Base-by-base conservation (phyloP, 106 monocot genomes). In the Dactylorhiza incarnata region DNA sequence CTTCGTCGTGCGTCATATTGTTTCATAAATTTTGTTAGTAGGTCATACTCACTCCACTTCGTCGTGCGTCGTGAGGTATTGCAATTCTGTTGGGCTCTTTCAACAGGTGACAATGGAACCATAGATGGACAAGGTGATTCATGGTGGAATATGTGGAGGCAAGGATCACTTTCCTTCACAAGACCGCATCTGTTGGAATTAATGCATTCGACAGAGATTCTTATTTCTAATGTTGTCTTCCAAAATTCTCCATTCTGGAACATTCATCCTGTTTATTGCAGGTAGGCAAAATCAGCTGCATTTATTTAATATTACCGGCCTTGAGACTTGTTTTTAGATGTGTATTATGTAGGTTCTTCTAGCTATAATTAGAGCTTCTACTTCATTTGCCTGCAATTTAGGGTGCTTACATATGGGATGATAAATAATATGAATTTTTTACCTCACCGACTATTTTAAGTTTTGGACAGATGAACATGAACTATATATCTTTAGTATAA, bases 111-210 rank as follows among this genome's bases (percentile, higher is more conserved):
- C 14, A 89, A 89, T 61, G 96, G 93, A 45, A 86, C 85, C 9
- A 93, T 97, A 54, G 96, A 97, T 86, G 96, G 96, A 1, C 93
- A 93, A 81, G 96, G 96, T 58, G 87, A 87, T 49, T 85, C 89
- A 19, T 97, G 96, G 96, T 97, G 96, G 96, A 93, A 97, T 73
- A 97, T 97, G 96, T 97, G 96, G 96, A 86, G 96, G 74, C 91
- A 86, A 72, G 75, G 86, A 72, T 80, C 86, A 16, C 93, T 97
- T 2, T 74, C 9, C 10, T 91, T 85, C 76, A 97, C 93, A 11
- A 80, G 96, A 65, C 96, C 96, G 24, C 82, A 91, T 82, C 80
- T 97, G 5, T 24, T 97, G 25, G 96, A 97, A 77, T 75, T 97
- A 19, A 85, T 89, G 91, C 71, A 91, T 80, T 91, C 96, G 5